A percentile compares a stretch with the other conserved stretches of the same genome.
phyloP scores from a whole-genome alignment of 257 asterid species.

The Voacanga thouarsii region DNA sequence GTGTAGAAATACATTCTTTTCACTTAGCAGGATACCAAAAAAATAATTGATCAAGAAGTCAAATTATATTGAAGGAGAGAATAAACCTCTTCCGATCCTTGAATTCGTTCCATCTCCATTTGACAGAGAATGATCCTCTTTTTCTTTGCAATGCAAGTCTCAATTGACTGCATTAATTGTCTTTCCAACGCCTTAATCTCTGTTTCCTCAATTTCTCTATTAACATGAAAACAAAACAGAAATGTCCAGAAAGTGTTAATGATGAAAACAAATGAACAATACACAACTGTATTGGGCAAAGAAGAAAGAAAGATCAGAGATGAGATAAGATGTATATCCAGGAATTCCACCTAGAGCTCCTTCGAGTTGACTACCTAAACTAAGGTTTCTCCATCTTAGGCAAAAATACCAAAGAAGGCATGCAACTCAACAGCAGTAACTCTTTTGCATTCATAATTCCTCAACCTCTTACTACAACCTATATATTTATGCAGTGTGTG shows the following conservation, averaged over 20 bases:
- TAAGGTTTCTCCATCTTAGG: not conserved
- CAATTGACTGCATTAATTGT: constrained; percentile 95
- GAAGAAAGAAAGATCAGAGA: not conserved
- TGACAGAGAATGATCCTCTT: constrained; percentile 84
- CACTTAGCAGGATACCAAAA: not conserved
- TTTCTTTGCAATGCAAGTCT: constrained; percentile 89
- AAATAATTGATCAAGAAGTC: constrained; percentile 6
- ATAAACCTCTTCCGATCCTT: constrained; percentile 88
- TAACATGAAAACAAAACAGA: not conserved
- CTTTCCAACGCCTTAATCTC: constrained; percentile 91
- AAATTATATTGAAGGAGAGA: constrained; percentile 14
- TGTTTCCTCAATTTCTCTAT: constrained; percentile 92
- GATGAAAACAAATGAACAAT: constrained; percentile 1
- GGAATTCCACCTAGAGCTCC: not conserved
- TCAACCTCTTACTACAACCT: not conserved
- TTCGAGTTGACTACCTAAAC: not conserved
- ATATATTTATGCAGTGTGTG: not conserved
- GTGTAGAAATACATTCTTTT: not conserved
- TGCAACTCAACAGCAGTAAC: not conserved
- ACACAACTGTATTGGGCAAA: not conserved
- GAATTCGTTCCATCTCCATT: constrained; percentile 84
- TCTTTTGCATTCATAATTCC: not conserved
- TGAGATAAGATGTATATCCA: not conserved
- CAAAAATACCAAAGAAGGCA: not conserved
- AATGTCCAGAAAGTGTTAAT: constrained; percentile 14